Evolutionary conservation across 352 stramenopile species (phyloP).

Genomic region (Pythium apleroticum): DNA sequence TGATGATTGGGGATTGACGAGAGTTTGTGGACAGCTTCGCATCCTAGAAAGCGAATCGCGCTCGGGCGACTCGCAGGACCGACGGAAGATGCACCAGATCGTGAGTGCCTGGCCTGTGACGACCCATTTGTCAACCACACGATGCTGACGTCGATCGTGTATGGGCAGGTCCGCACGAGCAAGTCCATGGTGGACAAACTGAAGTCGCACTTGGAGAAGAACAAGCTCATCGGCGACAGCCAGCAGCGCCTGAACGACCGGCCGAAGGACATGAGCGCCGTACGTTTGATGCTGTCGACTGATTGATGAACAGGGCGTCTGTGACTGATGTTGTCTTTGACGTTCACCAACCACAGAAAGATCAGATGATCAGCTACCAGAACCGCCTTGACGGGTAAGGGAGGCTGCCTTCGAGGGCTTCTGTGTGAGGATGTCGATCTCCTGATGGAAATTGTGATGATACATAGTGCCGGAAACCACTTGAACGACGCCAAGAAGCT

Average conservation of each 20-base stretch:
- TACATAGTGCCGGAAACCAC: slow-evolving; percentile 64
- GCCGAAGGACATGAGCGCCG: slow-evolving; percentile 39
- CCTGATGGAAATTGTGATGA: neutral
- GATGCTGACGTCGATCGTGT: neutral
- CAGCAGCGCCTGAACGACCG: slow-evolving; percentile 57
- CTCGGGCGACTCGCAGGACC: slow-evolving; percentile 74
- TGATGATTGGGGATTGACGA: neutral
- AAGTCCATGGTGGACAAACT: slow-evolving; percentile 88
- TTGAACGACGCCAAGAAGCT: slow-evolving; percentile 65
- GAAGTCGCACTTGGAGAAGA: slow-evolving; percentile 76
- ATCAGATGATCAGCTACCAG: slow-evolving; percentile 75
- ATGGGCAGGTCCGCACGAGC: slow-evolving; percentile 59
- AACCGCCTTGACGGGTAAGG: slow-evolving; percentile 62
- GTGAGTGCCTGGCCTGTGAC: slow-evolving; percentile 10
- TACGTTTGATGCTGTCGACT: slow-evolving; percentile 19
- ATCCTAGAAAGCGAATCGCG: slow-evolving; percentile 84
- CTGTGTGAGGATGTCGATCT: neutral
- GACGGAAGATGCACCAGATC: slow-evolving; percentile 82
- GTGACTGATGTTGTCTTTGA: neutral
- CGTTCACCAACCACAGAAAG: slow-evolving; percentile 34
- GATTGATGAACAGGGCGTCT: neutral
- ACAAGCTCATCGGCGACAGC: slow-evolving; percentile 72
- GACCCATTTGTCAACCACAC: neutral
- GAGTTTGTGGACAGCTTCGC: slow-evolving; percentile 47
- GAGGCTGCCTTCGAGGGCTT: neutral